phyloP scores from a whole-genome alignment of 2,329 filamentous ascomycete genomes.

The Epicoccum sorghinum region DNA sequence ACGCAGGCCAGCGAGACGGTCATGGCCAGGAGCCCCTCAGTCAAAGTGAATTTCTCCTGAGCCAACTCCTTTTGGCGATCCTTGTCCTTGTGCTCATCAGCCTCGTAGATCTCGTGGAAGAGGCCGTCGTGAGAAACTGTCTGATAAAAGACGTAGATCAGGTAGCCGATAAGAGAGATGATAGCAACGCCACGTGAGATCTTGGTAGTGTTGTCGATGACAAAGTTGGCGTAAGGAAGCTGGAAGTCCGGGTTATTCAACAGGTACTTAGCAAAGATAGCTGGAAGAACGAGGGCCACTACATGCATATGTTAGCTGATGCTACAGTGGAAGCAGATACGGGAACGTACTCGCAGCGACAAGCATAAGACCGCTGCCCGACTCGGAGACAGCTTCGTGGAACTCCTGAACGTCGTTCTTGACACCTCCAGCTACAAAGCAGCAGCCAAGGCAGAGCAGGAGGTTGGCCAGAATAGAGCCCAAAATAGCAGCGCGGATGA shows the following conservation, averaged over 20 bases:
- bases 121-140: slow-evolving; percentile 77
- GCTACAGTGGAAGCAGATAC: too few species aligned
- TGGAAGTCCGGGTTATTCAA: slow-evolving; percentile 38
- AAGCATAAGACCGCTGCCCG: slow-evolving; percentile 76
- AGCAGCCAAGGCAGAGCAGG: slow-evolving; percentile 77
- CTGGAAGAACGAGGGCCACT: slow-evolving; percentile 57
- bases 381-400: slow-evolving; percentile 77
- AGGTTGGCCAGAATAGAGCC: slow-evolving; percentile 84
- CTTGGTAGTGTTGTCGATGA: slow-evolving; percentile 62
- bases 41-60: slow-evolving; percentile 75
- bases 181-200: slow-evolving; percentile 75
- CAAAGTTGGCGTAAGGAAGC: slow-evolving; percentile 58
- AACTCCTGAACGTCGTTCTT: slow-evolving; percentile 72
- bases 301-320: slow-evolving; percentile 24
- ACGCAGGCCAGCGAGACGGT: slow-evolving; percentile 70
- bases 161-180: slow-evolving; percentile 72
- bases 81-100: slow-evolving; percentile 70
- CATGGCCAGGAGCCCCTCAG: slow-evolving; percentile 72
- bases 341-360: slow-evolving; percentile 68
- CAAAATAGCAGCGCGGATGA: slow-evolving; percentile 82
- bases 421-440: slow-evolving; percentile 79
- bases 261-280: slow-evolving; percentile 59
- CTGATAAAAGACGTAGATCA: slow-evolving; percentile 69
- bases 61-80: slow-evolving; percentile 66
- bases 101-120: slow-evolving; percentile 74